Percentiles rank a stretch among this genome's conserved stretches.
Evolutionary conservation across 495 filamentous ascomycete genomes (phyloP).

Genomic region (Podospora fimiseda): DNA sequence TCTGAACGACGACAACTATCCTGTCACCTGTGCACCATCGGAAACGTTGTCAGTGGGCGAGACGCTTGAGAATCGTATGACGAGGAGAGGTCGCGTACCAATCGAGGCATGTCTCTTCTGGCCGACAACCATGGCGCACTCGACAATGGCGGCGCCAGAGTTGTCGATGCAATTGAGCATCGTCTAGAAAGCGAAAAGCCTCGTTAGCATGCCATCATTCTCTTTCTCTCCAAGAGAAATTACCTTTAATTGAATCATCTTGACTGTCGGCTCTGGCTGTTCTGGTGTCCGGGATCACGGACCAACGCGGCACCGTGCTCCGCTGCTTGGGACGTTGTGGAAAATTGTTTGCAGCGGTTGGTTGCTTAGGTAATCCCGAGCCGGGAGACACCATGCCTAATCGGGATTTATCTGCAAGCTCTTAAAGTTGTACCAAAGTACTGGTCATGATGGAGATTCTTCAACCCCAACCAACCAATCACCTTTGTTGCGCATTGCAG

Average conservation of each 20-base stretch:
- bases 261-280: slow-evolving; percentile 36
- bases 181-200: slow-evolving; percentile 54
- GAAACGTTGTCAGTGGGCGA: background rate
- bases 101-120: slow-evolving; percentile 87
- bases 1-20: slow-evolving; percentile 96
- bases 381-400: background rate
- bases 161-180: slow-evolving; percentile 99
- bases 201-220: background rate
- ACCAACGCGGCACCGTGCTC: slow-evolving; percentile 8
- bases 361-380: slow-evolving; percentile 18
- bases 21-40: slow-evolving; percentile 64
- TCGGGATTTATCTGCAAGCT: slow-evolving; percentile 19
- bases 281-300: slow-evolving; percentile 1
- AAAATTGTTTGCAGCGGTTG: slow-evolving; percentile 21
- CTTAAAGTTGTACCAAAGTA: slow-evolving; percentile 14
- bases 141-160: slow-evolving; percentile 94
- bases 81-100: slow-evolving; percentile 50
- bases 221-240: background rate
- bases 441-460: slow-evolving; percentile 11
- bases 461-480: slow-evolving; percentile 4
- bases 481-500: background rate
- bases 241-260: slow-evolving; percentile 99
- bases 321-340: background rate
- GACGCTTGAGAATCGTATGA: no score
- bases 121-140: slow-evolving; percentile 86